Conservation (phyloP, 23 red algal genomes). For the Gracilaria domingensis region DNA sequence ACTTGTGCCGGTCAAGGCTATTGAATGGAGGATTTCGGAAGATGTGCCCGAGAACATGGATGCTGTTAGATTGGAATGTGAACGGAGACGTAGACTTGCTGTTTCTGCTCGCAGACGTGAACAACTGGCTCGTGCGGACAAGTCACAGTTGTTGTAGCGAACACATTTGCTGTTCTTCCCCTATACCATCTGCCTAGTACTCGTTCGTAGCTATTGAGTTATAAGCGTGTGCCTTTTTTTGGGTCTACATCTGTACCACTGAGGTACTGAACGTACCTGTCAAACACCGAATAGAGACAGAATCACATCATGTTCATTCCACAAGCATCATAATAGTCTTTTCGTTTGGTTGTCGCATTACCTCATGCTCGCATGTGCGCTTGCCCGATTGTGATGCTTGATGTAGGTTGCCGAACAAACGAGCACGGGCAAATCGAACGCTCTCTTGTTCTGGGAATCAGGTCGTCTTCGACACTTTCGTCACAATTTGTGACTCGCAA, state of each 20-base stretch:
- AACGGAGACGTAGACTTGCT: conserved; percentile 43
- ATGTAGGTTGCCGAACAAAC: too few species aligned
- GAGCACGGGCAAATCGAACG: too few species aligned
- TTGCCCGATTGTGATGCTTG: too few species aligned
- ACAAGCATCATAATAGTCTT: too few species aligned
- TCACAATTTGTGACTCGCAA: too few species aligned
- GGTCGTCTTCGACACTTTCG: too few species aligned
- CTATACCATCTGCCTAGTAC: neutral
- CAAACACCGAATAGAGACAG: neutral
- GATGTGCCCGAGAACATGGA: conserved; percentile 88
- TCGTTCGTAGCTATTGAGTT: neutral
- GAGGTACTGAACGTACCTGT: neutral
- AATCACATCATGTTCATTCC: too few species aligned
- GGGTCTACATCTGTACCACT: neutral
- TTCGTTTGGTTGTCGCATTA: neutral
- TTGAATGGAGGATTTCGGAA: conserved; percentile 98
- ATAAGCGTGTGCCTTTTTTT: neutral
- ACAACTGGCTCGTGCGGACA: neutral
- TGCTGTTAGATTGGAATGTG: conserved; percentile 73
- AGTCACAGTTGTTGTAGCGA: neutral
- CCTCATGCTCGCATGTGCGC: too few species aligned
- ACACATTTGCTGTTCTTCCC: neutral
- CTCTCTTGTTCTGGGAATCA: too few species aligned
- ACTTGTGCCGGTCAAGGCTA: conserved; percentile 86
- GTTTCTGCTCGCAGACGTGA: conserved; percentile 20